These are phyloP conservation scores for Leccinum disarticulatum DNA, from an alignment of 768 basidiomycete genomes.

Conservation along the genomic window DNA sequence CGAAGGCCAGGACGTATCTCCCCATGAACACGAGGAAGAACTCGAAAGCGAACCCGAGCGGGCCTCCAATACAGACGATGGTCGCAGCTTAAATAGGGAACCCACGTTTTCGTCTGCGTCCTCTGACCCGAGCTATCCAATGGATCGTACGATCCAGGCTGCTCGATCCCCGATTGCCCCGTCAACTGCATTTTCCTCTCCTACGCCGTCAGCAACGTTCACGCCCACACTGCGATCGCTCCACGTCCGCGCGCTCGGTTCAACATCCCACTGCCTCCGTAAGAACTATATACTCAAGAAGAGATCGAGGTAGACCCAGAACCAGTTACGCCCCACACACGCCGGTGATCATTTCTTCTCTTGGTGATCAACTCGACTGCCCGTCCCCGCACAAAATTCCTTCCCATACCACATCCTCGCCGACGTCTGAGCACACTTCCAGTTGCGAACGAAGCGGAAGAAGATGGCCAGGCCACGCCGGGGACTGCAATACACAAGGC, in stretches of 20 bases:
- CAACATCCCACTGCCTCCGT: conserved; percentile 45
- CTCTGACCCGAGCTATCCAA: conserved; percentile 35
- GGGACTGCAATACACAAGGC: conserved; percentile 45
- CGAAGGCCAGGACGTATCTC: conserved; percentile 12
- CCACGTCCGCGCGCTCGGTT: conserved; percentile 64
- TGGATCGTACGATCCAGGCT: conserved; percentile 26
- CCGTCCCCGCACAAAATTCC: conserved; percentile 55
- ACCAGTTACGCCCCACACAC: conserved; percentile 65
- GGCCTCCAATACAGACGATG: conserved; percentile 24
- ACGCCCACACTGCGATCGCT: conserved; percentile 73
- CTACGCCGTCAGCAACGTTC: conserved; percentile 53
- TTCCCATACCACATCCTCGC: conserved; percentile 46
- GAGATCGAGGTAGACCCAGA: conserved; percentile 38
- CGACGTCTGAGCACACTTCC: conserved; percentile 60
- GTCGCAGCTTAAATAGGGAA: conserved; percentile 38
- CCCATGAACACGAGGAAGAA: conserved; percentile 5
- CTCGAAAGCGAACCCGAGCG: conserved; percentile 25
- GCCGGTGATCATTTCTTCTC: conserved; percentile 79
- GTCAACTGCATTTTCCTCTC: conserved; percentile 52
- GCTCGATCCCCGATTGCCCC: conserved; percentile 37
- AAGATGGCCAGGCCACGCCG: conserved; percentile 31
- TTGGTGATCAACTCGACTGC: conserved; percentile 82
- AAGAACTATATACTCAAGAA: conserved; percentile 37
- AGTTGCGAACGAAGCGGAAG: conserved; percentile 44
- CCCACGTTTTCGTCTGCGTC: conserved; percentile 77